Evolutionary conservation across 129 eudicot genomes (phyloP).

Genomic region (sunflower (Helianthus annuus)): HanXRQr2.0-SUNRISE NC_035439.2:76277229-76277728

Average conservation of each 20-base stretch:
- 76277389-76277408: too few relatives aligned
- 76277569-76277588: not conserved
- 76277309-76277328: too few relatives aligned
- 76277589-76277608: not conserved
- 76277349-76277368: too few relatives aligned
- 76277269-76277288: too few relatives aligned
- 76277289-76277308: too few relatives aligned
- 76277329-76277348: too few relatives aligned
- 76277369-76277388: too few relatives aligned
- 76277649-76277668: not conserved
- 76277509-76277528: not conserved
- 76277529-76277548: not conserved
- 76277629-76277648: not conserved
- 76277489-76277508: not conserved
- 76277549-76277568: not conserved
- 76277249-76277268: too few relatives aligned
- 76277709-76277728: slow-evolving; percentile 51
- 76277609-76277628: not conserved
- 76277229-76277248: too few relatives aligned
- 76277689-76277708: slow-evolving; percentile 57
- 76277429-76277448: too few relatives aligned
- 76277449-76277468: too few relatives aligned
- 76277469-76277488: not conserved
- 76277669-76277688: not conserved
- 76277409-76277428: too few relatives aligned